These are phyloP conservation scores for Phytophthora vignae DNA, from an alignment of 352 stramenopile genomes.

Conservation along the genomic window DNA sequence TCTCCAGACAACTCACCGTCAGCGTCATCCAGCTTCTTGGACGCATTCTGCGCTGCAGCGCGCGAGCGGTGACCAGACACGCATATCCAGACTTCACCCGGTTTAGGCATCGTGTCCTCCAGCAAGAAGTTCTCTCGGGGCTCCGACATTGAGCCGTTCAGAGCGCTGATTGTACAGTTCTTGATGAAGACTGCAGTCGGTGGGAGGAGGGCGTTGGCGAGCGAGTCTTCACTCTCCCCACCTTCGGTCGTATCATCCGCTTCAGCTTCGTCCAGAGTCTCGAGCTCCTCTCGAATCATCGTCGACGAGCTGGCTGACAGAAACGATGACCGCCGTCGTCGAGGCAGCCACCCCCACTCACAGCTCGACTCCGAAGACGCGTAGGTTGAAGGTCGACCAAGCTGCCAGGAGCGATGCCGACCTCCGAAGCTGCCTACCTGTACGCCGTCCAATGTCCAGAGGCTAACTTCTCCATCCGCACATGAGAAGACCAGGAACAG, in stretches of 20 bases:
- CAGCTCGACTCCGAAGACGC: conserved; percentile 50
- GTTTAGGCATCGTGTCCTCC: conserved; percentile 82
- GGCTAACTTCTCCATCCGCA: conserved; percentile 69
- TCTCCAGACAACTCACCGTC: conserved; percentile 7
- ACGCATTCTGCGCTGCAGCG: conserved; percentile 36
- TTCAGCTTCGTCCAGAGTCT: conserved; percentile 15
- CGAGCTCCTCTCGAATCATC: conserved; percentile 24
- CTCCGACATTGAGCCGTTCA: conserved; percentile 50
- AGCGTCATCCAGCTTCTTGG: conserved; percentile 38
- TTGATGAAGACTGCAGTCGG: conserved; percentile 55
- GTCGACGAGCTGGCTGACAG: conserved; percentile 11
- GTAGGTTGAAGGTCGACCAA: conserved; percentile 65
- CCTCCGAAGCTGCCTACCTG: conserved; percentile 72
- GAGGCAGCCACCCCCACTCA: conserved; percentile 40
- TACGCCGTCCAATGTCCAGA: conserved; percentile 79
- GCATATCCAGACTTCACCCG: conserved; percentile 80
- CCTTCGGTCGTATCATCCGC: conserved; percentile 9
- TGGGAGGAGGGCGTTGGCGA: conserved; percentile 13
- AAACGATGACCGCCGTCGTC: conserved; percentile 2
- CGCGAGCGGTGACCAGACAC: conserved; percentile 62
- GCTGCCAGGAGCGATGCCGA: conserved; percentile 66
- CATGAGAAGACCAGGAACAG: conserved; percentile 72
- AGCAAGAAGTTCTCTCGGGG: conserved; percentile 66
- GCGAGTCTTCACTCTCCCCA: conserved; percentile 20
- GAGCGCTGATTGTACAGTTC: conserved; percentile 61